Conservation (phyloP, 2,329 filamentous ascomycete species). For the Aureobasidium lini region DNA sequence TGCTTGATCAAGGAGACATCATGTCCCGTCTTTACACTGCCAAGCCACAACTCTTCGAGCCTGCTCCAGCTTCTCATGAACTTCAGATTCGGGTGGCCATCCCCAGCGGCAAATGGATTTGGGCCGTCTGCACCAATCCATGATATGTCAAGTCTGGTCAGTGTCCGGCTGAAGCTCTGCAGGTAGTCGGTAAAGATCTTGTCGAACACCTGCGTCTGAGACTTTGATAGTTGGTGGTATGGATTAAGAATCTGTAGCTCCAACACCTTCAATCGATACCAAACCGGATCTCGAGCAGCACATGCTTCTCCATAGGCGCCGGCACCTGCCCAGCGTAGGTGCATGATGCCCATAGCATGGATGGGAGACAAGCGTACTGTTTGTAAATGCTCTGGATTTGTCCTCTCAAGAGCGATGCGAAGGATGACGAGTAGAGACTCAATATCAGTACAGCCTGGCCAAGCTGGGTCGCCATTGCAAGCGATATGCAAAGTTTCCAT, state of each 20-base stretch:
- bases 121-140: slow-evolving; percentile 25
- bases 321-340: slow-evolving; percentile 26
- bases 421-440: slow-evolving; percentile 23
- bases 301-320: slow-evolving; percentile 19
- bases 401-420: slow-evolving; percentile 23
- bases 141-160: slow-evolving; percentile 23
- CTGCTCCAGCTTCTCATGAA: not conserved
- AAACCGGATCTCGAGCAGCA: slow-evolving; percentile 14
- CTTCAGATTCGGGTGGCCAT: not conserved
- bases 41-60: not conserved
- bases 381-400: slow-evolving; percentile 17
- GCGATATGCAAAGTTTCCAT: slow-evolving; percentile 20
- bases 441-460: slow-evolving; percentile 23
- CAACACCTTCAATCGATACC: slow-evolving; percentile 23
- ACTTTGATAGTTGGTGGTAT: slow-evolving; percentile 16
- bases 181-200: slow-evolving; percentile 27
- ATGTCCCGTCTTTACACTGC: not conserved
- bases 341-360: slow-evolving; percentile 26
- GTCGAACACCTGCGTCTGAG: slow-evolving; percentile 23
- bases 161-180: slow-evolving; percentile 22
- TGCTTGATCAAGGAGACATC: not conserved
- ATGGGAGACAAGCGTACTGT: slow-evolving; percentile 21
- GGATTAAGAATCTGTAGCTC: slow-evolving; percentile 24
- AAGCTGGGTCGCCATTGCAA: slow-evolving; percentile 23
- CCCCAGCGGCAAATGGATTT: slow-evolving; percentile 19